Evolutionary conservation across 331 rosid genomes (phyloP).

Genomic region (Telfairia occidentalis): DNA sequence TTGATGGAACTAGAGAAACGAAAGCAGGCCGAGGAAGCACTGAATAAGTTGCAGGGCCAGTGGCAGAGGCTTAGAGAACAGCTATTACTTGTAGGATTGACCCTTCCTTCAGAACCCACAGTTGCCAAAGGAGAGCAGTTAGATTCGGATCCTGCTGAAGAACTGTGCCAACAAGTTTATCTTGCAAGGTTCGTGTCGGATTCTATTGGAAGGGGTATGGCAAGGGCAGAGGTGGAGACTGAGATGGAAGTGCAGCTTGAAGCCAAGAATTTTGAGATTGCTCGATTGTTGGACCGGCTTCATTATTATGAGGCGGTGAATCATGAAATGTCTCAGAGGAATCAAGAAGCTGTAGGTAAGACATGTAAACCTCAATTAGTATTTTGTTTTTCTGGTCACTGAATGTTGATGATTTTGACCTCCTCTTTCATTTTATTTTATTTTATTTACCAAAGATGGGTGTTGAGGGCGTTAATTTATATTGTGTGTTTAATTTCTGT

Average conservation of each 20-base stretch:
- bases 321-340: slow-evolving; percentile 97
- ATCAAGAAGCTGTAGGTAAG: slow-evolving; percentile 90
- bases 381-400: slow-evolving; percentile 1
- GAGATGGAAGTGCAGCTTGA: slow-evolving; percentile 74
- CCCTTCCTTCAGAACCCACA: slow-evolving; percentile 48
- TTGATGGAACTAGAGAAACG: slow-evolving; percentile 77
- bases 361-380: slow-evolving; percentile 9
- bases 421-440: neutral
- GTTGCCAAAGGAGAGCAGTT: slow-evolving; percentile 27
- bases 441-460: neutral
- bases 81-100: slow-evolving; percentile 48
- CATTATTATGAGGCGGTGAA: slow-evolving; percentile 82
- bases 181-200: slow-evolving; percentile 68
- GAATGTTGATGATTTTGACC: neutral
- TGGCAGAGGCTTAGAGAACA: slow-evolving; percentile 70
- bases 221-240: slow-evolving; percentile 70
- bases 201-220: slow-evolving; percentile 72
- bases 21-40: slow-evolving; percentile 74
- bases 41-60: slow-evolving; percentile 41
- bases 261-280: slow-evolving; percentile 79
- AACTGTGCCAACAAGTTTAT: slow-evolving; percentile 58
- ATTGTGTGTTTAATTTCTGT: neutral
- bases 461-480: neutral
- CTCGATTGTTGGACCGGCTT: slow-evolving; percentile 74
- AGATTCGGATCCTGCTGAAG: slow-evolving; percentile 49